phyloP scores from a whole-genome alignment of 2,329 filamentous ascomycete genomes.

The Trichoderma sp. region DNA sequence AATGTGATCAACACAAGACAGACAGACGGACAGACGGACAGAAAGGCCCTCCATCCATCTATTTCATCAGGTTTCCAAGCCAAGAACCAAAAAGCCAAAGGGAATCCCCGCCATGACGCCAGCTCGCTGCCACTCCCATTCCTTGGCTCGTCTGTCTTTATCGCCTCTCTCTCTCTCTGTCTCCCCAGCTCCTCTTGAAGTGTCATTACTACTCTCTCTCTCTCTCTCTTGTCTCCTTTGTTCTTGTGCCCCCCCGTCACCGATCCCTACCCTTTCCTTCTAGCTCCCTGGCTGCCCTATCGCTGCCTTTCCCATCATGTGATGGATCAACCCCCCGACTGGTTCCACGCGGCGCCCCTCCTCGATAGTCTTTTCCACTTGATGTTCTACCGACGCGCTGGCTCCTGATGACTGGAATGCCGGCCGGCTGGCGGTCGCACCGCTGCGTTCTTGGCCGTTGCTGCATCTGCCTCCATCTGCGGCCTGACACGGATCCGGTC shows the following conservation, averaged over 20 bases:
- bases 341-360: not conserved
- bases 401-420: slow-evolving; percentile 27
- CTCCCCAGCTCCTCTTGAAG: not conserved
- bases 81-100: not conserved
- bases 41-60: not conserved
- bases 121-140: not conserved
- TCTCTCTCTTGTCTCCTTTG: not conserved
- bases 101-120: slow-evolving; percentile 22
- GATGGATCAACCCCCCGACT: slow-evolving; percentile 17
- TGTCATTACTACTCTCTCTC: not conserved
- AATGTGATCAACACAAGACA: slow-evolving; percentile 16
- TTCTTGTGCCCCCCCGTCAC: slow-evolving; percentile 5
- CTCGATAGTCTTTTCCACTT: slow-evolving; percentile 7
- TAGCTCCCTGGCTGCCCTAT: slow-evolving; percentile 14
- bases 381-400: slow-evolving; percentile 26
- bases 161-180: not conserved
- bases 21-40: not conserved
- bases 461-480: slow-evolving; percentile 20
- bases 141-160: not conserved
- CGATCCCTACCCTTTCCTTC: not conserved
- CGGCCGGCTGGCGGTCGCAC: slow-evolving; percentile 19
- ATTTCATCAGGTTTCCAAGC: slow-evolving; percentile 6
- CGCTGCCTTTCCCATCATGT: slow-evolving; percentile 7
- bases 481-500: slow-evolving; percentile 27
- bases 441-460: slow-evolving; percentile 19